Percentiles rank a stretch among this genome's conserved stretches.
phyloP scores from a whole-genome alignment of 306 rosid genomes.

The Lathyrus oleraceus region DNA sequence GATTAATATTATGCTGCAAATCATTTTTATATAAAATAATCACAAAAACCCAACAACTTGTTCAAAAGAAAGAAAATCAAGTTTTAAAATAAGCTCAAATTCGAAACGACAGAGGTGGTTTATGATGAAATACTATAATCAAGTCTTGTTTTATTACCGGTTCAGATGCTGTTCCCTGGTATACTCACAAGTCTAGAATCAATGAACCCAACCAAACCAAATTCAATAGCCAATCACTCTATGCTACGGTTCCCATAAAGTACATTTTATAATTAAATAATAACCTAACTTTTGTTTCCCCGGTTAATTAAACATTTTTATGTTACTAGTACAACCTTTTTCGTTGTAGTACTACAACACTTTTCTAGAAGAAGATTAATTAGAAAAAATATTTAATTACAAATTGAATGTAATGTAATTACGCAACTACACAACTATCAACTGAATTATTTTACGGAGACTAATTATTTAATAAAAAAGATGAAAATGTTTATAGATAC shows the following conservation, averaged over 20 bases:
- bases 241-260: constrained; percentile 34
- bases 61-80: not conserved
- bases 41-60: constrained; percentile 3
- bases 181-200: constrained; percentile 38
- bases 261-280: constrained; percentile 36
- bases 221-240: constrained; percentile 28
- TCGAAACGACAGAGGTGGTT: constrained; percentile 12
- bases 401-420: no score
- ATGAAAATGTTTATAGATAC: not conserved
- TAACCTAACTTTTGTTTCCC: constrained; percentile 25
- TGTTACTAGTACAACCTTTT: not conserved
- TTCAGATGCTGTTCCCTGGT: constrained; percentile 42
- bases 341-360: not conserved
- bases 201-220: constrained; percentile 37
- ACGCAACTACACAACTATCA: no score
- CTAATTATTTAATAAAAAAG: no score
- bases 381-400: no score
- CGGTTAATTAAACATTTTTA: constrained; percentile 21
- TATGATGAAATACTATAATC: constrained; percentile 8
- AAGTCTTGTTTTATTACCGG: constrained; percentile 29
- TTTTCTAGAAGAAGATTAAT: not conserved
- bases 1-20: not conserved
- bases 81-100: not conserved
- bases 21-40: not conserved
- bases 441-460: no score